These are phyloP conservation scores for Amanita rimosa DNA, from an alignment of 768 basidiomycete genomes.

Conservation along the genomic window DNA sequence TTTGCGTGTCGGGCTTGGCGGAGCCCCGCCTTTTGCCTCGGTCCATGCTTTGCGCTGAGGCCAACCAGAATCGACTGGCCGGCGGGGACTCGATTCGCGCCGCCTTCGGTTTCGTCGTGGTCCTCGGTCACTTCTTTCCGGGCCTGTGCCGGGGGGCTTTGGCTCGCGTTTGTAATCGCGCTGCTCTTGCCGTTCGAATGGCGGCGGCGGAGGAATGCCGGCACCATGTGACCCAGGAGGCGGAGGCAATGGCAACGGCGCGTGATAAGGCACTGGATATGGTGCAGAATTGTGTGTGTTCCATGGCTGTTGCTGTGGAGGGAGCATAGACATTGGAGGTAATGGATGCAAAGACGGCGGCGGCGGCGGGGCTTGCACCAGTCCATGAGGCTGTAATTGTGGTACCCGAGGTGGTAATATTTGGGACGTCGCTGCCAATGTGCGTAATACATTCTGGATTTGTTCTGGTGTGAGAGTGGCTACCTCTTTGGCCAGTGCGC, in stretches of 20 bases:
- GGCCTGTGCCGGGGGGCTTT: constrained; percentile 13
- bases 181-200: constrained; percentile 12
- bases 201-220: constrained; percentile 8
- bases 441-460: constrained; percentile 54
- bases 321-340: constrained; percentile 6
- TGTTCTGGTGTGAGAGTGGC: constrained; percentile 70
- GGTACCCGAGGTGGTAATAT: constrained; percentile 14
- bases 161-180: constrained; percentile 15
- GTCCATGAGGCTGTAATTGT: constrained; percentile 1
- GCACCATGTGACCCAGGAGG: constrained; percentile 7
- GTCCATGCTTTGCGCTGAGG: constrained; percentile 29
- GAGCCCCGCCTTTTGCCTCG: constrained; percentile 15
- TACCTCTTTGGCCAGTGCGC: constrained; percentile 57
- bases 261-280: constrained; percentile 11
- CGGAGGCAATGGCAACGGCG: constrained; percentile 13
- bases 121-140: constrained; percentile 25
- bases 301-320: constrained; percentile 3
- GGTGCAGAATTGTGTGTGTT: constrained; percentile 13
- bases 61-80: constrained; percentile 50
- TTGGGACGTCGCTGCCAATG: constrained; percentile 31
- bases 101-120: constrained; percentile 21
- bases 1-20: constrained; percentile 15
- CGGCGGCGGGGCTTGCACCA: constrained; percentile 16
- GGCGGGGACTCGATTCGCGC: constrained; percentile 17
- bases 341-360: constrained; percentile 12